Evolutionary conservation across 257 asterid species (phyloP).

Genomic region (Ballota nigra): DNA sequence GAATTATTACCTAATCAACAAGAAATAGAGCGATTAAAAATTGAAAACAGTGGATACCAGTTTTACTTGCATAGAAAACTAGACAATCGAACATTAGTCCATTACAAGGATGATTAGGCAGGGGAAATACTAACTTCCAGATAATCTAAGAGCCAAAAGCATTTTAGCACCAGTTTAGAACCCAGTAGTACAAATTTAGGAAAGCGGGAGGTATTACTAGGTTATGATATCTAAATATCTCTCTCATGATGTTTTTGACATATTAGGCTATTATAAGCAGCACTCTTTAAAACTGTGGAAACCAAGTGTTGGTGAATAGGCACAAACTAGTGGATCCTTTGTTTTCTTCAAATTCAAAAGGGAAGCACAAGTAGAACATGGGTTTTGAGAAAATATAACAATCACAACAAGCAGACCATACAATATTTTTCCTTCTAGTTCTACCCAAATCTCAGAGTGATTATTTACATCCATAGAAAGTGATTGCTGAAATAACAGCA

Average conservation of each 20-base stretch:
- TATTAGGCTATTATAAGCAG: background rate
- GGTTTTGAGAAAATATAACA: background rate
- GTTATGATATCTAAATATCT: too few relatives aligned
- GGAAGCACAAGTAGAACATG: background rate
- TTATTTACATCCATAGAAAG: background rate
- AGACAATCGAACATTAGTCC: constrained; percentile 1
- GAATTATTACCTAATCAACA: constrained; percentile 50
- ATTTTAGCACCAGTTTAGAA: too few relatives aligned
- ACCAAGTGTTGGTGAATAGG: background rate
- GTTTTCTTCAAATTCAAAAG: background rate
- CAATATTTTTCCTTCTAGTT: constrained; percentile 1
- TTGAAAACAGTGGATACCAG: background rate
- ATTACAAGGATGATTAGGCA: constrained; percentile 8
- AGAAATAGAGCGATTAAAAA: background rate
- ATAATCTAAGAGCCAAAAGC: background rate
- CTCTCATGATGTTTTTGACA: too few relatives aligned
- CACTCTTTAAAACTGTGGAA: background rate
- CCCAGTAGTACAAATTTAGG: too few relatives aligned
- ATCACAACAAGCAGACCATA: background rate
- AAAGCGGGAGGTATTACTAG: too few relatives aligned
- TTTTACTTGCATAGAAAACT: constrained; percentile 9
- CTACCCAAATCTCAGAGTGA: background rate
- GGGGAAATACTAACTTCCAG: constrained; percentile 7
- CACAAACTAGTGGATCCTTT: constrained; percentile 18
- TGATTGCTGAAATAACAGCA: background rate